Evolutionary conservation across 306 rosid genomes (phyloP), one percentile per base, ranked within the genome.

Genomic region (Prunus mume): DNA sequence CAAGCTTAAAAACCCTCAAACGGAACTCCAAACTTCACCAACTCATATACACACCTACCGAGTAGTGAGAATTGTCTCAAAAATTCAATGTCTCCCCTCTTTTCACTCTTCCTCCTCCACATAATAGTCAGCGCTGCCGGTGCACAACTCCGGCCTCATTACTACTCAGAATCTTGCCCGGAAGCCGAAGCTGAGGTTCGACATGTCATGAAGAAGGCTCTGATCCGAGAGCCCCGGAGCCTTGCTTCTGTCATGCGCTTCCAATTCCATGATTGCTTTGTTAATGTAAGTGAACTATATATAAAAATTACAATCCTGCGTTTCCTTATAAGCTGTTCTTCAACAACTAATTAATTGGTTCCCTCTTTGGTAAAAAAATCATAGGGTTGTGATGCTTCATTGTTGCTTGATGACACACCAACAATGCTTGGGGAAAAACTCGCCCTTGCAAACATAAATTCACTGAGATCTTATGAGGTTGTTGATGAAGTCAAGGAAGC

Each of bases 181-280:
- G 2, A 84, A 2, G 97, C 92, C 0, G 91, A 95, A 74, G n/a
- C 14, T 15, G 54, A 89, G 45, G 96, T 90, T 64, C 83, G 91
- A 51, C 69, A 78, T 12, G 91, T 86, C 74, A 92, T 95, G 96
- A 80, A 71, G 20, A 90, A 66, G 24, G 92, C 96, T 24, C 73
- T 88, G 25, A 5, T 76, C 14, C 76, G 85, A 75, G 98, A 95
- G 58, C 86, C 97, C 14, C 85, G 97, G 28, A 89, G 98, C 20
- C 83, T 88, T 27, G 97, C 97, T 73, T 95, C 98, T 0, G 96
- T 95, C 30, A 92, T 95, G 98, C 89, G 98, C 25, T 80, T 95
- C 69, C 98, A 95, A 52, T 95, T 95, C 66, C 98, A 95, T 46
- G 97, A 95, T 63, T 95, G 98, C 90, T 84, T 95, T 34, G 98